Evolutionary conservation across 2,329 filamentous ascomycete species (phyloP).

Genomic region (Gaeumannomyces tritici): DNA sequence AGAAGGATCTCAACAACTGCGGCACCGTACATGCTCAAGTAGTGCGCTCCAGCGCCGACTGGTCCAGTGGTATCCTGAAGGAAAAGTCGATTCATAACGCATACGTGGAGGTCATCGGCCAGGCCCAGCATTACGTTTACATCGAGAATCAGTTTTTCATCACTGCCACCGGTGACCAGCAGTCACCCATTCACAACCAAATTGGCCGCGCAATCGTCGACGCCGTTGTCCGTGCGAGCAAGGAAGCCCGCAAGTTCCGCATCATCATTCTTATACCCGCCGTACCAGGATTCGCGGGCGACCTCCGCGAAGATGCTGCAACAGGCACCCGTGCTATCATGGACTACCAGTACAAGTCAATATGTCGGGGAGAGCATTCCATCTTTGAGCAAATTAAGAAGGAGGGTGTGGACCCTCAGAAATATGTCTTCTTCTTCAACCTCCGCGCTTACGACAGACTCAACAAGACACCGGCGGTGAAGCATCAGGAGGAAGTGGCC

Average conservation of each 20-base stretch:
- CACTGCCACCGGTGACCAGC: conserved; percentile 82
- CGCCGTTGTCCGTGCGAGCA: conserved; percentile 69
- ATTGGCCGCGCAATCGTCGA: conserved; percentile 88
- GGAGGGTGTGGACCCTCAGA: conserved; percentile 64
- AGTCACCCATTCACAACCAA: conserved; percentile 76
- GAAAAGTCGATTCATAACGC: conserved; percentile 85
- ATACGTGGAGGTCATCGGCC: conserved; percentile 74
- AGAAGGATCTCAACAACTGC: conserved; percentile 52
- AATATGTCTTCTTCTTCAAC: conserved; percentile 93
- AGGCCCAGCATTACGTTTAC: conserved; percentile 87
- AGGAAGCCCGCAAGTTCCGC: conserved; percentile 79
- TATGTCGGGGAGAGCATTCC: conserved; percentile 82
- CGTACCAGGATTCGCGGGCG: conserved; percentile 88
- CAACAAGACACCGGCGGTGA: conserved; percentile 67
- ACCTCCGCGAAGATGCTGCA: conserved; percentile 74
- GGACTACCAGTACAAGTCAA: conserved; percentile 97
- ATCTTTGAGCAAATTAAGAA: conserved; percentile 70
- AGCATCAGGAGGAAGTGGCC: conserved; percentile 64
- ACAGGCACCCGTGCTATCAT: conserved; percentile 88
- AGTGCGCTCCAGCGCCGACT: conserved; percentile 83
- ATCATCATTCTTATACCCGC: conserved; percentile 87
- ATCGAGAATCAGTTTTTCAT: conserved; percentile 99
- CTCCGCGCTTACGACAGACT: conserved; percentile 86
- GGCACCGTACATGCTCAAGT: conserved; percentile 77
- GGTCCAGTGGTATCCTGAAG: conserved; percentile 81